A percentile compares a stretch with the other conserved stretches of the same genome.
phyloP scores from a whole-genome alignment of 2,329 filamentous ascomycete species.

The Sclerotinia nivalis region DNA sequence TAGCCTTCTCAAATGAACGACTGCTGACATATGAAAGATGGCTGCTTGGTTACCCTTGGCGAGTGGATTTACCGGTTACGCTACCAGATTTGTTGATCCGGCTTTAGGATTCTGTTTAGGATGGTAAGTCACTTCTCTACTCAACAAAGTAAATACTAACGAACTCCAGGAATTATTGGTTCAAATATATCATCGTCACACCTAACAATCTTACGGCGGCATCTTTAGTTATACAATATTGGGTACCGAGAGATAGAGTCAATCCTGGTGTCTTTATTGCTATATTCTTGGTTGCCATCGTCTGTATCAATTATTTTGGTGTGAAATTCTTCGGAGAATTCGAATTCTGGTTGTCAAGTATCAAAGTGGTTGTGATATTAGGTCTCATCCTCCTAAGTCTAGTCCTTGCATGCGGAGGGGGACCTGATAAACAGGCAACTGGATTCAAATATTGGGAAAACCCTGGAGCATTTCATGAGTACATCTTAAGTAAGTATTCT shows the following conservation, averaged over 20 bases:
- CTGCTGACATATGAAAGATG: slow-evolving; percentile 51
- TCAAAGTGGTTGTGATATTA: slow-evolving; percentile 66
- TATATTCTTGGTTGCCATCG: slow-evolving; percentile 63
- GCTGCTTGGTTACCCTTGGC: slow-evolving; percentile 77
- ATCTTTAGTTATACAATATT: slow-evolving; percentile 77
- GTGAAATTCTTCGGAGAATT: slow-evolving; percentile 45
- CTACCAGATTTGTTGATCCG: slow-evolving; percentile 75
- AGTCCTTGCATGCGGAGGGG: slow-evolving; percentile 64
- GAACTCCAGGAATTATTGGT: slow-evolving; percentile 38
- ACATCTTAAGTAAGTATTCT: slow-evolving; percentile 36
- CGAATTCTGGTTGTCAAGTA: slow-evolving; percentile 55
- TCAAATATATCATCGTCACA: slow-evolving; percentile 75
- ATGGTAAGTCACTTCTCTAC: slow-evolving; percentile 45
- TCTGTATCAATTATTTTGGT: slow-evolving; percentile 66
- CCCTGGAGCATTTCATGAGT: slow-evolving; percentile 47
- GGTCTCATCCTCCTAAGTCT: slow-evolving; percentile 66
- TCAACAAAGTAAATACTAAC: background rate
- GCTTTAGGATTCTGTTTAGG: slow-evolving; percentile 77
- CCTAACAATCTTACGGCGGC: slow-evolving; percentile 82
- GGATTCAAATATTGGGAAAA: slow-evolving; percentile 54
- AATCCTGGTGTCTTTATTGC: slow-evolving; percentile 82
- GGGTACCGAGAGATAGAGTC: slow-evolving; percentile 62
- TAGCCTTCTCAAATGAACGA: slow-evolving; percentile 53
- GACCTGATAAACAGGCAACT: slow-evolving; percentile 54
- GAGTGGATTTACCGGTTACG: slow-evolving; percentile 80